These are phyloP conservation scores for Heliosperma pusillum DNA, from an alignment of 148 eudicot genomes.

Conservation along the genomic window DNA sequence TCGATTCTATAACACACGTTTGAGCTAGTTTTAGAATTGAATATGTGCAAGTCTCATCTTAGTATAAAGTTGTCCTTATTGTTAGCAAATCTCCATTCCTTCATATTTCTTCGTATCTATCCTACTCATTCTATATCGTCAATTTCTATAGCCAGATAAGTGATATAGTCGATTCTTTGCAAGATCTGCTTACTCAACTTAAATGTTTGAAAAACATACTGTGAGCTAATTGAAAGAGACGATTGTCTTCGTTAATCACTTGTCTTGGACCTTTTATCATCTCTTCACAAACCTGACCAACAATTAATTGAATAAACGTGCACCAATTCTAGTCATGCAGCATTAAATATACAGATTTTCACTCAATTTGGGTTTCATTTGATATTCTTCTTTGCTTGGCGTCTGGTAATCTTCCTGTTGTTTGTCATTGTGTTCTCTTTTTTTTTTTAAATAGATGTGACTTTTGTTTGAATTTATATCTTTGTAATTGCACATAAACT, in stretches of 20 bases:
- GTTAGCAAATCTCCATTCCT: no score
- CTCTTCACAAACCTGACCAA: no score
- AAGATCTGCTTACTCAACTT: not conserved
- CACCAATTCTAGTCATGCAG: not conserved
- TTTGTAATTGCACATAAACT: no score
- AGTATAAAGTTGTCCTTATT: no score
- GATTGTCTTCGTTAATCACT: not conserved
- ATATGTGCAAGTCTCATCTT: no score
- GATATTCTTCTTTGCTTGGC: not conserved
- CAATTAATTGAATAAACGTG: not conserved
- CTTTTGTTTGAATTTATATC: no score
- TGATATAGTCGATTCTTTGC: no score
- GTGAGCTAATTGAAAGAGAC: not conserved
- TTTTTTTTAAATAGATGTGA: not conserved
- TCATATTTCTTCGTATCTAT: not conserved
- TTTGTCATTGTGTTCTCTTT: not conserved
- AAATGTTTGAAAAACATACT: not conserved
- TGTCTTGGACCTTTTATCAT: no score
- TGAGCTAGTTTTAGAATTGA: no score
- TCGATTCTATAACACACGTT: no score
- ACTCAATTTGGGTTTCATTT: not conserved
- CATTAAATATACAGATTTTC: not conserved
- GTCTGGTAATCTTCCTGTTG: not conserved
- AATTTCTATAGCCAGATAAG: not conserved
- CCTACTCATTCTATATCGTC: not conserved